These are phyloP conservation scores for Phytophthora vignae DNA, from an alignment of 352 stramenopile genomes.

Conservation along the genomic window DNA sequence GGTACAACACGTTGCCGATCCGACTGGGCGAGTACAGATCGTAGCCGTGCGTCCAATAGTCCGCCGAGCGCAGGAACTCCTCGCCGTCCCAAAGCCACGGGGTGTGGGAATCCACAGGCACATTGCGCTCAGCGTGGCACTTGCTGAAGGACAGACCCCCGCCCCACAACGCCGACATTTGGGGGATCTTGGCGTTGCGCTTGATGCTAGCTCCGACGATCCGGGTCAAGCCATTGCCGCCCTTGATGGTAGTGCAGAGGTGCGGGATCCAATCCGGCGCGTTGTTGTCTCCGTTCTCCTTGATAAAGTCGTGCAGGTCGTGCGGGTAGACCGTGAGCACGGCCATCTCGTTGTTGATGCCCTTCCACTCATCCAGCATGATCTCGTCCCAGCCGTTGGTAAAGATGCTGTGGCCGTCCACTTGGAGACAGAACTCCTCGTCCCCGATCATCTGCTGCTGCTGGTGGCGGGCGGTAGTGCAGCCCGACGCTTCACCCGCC, in stretches of 20 bases:
- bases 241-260: constrained; percentile 73
- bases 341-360: constrained; percentile 79
- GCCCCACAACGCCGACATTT: constrained; percentile 72
- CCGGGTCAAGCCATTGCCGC: constrained; percentile 61
- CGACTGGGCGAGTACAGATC: constrained; percentile 66
- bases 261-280: constrained; percentile 67
- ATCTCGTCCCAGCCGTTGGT: constrained; percentile 79
- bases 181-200: constrained; percentile 62
- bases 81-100: constrained; percentile 74
- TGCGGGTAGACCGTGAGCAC: constrained; percentile 79
- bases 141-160: constrained; percentile 81
- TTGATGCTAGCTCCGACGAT: constrained; percentile 85
- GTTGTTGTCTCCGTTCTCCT: constrained; percentile 78
- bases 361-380: constrained; percentile 68
- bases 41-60: constrained; percentile 71
- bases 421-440: constrained; percentile 83
- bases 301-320: constrained; percentile 77
- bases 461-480: constrained; percentile 76
- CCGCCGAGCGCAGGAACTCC: constrained; percentile 61
- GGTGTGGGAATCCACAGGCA: constrained; percentile 72
- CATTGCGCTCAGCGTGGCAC: constrained; percentile 76
- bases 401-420: constrained; percentile 84
- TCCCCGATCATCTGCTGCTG: constrained; percentile 75
- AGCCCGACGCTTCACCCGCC: constrained; percentile 74
- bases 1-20: constrained; percentile 61